phyloP scores from a whole-genome alignment of 2,329 filamentous ascomycete genomes.

The Colletotrichum tanaceti region DNA sequence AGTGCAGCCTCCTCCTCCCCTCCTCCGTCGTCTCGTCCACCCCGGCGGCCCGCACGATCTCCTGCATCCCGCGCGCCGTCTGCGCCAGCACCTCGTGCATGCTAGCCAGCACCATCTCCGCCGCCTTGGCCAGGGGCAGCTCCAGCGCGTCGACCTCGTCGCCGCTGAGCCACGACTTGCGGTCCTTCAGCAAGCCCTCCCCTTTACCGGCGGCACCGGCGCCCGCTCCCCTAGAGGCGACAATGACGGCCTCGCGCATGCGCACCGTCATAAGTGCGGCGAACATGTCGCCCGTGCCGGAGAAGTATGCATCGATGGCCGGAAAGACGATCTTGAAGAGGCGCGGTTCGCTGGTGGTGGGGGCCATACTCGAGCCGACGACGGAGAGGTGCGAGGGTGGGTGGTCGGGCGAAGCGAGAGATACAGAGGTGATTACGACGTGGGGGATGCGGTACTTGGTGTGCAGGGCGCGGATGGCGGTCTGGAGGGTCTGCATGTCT shows the following conservation, averaged over 20 bases:
- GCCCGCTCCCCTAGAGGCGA: conserved; percentile 46
- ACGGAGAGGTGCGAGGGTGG: conserved; percentile 70
- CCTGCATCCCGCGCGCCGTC: conserved; percentile 73
- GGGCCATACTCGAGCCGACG: conserved; percentile 77
- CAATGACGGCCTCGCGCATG: conserved; percentile 82
- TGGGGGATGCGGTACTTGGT: conserved; percentile 81
- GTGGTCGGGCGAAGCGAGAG: conserved; percentile 67
- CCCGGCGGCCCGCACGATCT: conserved; percentile 58
- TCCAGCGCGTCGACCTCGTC: conserved; percentile 77
- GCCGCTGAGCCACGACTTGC: conserved; percentile 78
- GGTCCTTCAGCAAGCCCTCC: conserved; percentile 58
- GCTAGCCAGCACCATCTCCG: conserved; percentile 87
- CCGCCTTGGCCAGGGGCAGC: conserved; percentile 84
- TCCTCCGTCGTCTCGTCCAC: conserved; percentile 58
- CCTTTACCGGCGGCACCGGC: background rate
- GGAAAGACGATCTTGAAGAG: conserved; percentile 91
- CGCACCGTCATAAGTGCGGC: conserved; percentile 89
- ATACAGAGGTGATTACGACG: conserved; percentile 91
- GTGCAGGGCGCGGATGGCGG: conserved; percentile 83
- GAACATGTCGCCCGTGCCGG: conserved; percentile 98
- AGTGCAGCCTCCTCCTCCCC: conserved; percentile 68
- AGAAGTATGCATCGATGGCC: conserved; percentile 91
- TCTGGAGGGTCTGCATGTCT: conserved; percentile 76
- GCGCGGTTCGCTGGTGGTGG: conserved; percentile 69
- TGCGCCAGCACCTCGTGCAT: conserved; percentile 87